Percentiles rank a stretch among this genome's conserved stretches.
Evolutionary conservation across 2,329 filamentous ascomycete species (phyloP).

Genomic region (Coniochaeta prunicola): DNA sequence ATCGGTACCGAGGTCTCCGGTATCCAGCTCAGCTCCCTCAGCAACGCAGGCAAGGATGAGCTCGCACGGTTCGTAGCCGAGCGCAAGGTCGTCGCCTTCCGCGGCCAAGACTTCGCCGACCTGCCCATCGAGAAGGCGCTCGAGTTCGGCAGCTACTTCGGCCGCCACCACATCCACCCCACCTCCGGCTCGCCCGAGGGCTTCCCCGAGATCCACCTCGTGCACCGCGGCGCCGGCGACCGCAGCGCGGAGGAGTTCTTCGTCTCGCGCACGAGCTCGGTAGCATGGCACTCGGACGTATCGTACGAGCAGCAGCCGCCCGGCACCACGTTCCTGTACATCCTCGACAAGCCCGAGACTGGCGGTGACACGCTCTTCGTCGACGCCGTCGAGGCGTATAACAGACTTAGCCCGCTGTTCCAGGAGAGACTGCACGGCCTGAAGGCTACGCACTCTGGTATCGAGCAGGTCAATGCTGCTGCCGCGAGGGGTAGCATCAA

Average conservation of each 20-base stretch:
- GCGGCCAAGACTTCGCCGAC: constrained; percentile 59
- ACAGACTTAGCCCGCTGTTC: constrained; percentile 71
- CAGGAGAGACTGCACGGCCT: constrained; percentile 74
- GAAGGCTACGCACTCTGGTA: constrained; percentile 71
- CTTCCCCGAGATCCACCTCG: constrained; percentile 64
- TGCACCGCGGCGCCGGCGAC: constrained; percentile 63
- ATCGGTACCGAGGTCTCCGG: constrained; percentile 63
- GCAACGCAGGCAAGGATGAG: constrained; percentile 58
- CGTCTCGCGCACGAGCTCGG: constrained; percentile 62
- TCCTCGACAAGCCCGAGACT: constrained; percentile 71
- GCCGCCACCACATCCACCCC: constrained; percentile 63
- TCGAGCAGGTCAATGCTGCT: constrained; percentile 71
- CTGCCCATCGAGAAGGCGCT: constrained; percentile 58
- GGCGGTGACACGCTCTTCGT: constrained; percentile 83
- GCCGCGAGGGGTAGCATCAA: constrained; percentile 61
- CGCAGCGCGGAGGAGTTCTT: constrained; percentile 54
- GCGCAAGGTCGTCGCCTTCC: constrained; percentile 64
- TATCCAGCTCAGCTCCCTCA: constrained; percentile 58
- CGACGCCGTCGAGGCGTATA: constrained; percentile 75
- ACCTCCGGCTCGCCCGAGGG: constrained; percentile 62
- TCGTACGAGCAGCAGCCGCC: constrained; percentile 85
- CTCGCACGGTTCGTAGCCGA: constrained; percentile 62
- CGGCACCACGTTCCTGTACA: constrained; percentile 82
- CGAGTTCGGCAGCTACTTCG: constrained; percentile 54
- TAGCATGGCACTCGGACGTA: constrained; percentile 86